Evolutionary conservation across 306 rosid genomes (phyloP).

Genomic region (Rosa rugosa): DNA sequence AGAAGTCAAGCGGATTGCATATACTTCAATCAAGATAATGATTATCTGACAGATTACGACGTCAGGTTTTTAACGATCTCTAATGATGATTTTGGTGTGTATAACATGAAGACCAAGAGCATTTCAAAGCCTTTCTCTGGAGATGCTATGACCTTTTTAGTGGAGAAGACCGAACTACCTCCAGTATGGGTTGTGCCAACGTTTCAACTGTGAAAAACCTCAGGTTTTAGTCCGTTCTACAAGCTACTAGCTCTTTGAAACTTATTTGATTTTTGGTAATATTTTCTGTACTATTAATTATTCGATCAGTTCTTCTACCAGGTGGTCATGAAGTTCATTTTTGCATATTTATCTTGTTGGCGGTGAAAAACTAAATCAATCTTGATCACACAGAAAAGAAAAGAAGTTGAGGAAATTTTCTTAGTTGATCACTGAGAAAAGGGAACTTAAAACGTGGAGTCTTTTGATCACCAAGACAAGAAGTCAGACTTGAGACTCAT

Average conservation of each 20-base stretch:
- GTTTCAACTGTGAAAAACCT: background rate
- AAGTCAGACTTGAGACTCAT: no score
- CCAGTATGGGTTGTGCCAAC: background rate
- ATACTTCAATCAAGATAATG: background rate
- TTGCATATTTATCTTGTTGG: background rate
- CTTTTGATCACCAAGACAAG: no score
- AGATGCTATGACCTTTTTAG: background rate
- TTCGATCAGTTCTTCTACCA: background rate
- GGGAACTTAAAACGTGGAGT: no score
- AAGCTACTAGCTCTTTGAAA: background rate
- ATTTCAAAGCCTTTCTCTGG: background rate
- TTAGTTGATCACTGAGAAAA: no score
- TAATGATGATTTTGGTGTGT: background rate
- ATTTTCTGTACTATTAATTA: background rate
- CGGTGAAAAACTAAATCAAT: no score
- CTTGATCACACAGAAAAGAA: no score
- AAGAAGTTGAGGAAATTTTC: no score
- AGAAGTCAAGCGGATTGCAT: background rate
- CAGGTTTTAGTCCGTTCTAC: background rate
- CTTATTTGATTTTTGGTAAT: background rate
- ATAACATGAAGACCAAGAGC: background rate
- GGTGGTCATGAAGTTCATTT: background rate
- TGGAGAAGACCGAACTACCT: background rate
- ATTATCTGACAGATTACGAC: background rate
- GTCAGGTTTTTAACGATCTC: background rate